phyloP scores from a whole-genome alignment of 805 yeast species.

The Wickerhamiella kurtzmanii region DNA sequence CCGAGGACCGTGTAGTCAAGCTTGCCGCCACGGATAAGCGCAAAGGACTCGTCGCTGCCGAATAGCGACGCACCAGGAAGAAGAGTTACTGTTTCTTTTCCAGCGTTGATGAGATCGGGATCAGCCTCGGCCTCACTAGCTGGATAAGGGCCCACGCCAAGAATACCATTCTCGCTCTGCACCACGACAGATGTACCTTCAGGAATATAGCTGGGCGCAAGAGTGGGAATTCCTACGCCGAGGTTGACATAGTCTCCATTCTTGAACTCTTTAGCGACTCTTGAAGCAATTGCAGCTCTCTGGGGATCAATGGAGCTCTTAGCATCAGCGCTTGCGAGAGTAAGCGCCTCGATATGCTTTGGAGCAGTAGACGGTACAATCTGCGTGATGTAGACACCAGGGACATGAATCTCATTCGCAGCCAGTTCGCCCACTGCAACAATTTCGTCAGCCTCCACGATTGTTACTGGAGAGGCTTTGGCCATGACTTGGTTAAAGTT shows the following conservation, averaged over 20 bases:
- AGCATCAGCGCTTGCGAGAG: slow-evolving; percentile 5
- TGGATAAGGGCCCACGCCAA: slow-evolving; percentile 39
- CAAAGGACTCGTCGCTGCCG: slow-evolving; percentile 39
- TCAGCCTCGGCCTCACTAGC: slow-evolving; percentile 30
- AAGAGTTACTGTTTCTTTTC: slow-evolving; percentile 38
- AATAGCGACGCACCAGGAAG: slow-evolving; percentile 35
- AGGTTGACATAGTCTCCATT: slow-evolving; percentile 34
- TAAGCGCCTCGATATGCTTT: slow-evolving; percentile 30
- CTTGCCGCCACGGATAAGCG: slow-evolving; percentile 37
- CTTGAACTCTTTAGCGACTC: slow-evolving; percentile 36
- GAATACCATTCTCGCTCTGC: slow-evolving; percentile 38
- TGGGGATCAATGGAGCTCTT: neutral
- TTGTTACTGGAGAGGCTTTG: slow-evolving; percentile 33
- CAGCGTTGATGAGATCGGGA: slow-evolving; percentile 38
- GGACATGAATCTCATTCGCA: slow-evolving; percentile 36
- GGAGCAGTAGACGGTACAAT: slow-evolving; percentile 32
- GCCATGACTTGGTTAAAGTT: slow-evolving; percentile 37
- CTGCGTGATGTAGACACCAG: slow-evolving; percentile 32
- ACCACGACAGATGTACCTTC: slow-evolving; percentile 28
- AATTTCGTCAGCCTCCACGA: slow-evolving; percentile 39
- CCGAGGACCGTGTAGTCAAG: slow-evolving; percentile 35
- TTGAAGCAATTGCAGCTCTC: slow-evolving; percentile 28
- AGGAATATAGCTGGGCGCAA: slow-evolving; percentile 33
- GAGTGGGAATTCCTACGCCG: slow-evolving; percentile 41
- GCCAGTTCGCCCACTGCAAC: slow-evolving; percentile 34